Percentiles rank a stretch among this genome's conserved stretches.
phyloP scores from a whole-genome alignment of 2,329 filamentous ascomycete genomes.

The Apiospora koreana region DNA sequence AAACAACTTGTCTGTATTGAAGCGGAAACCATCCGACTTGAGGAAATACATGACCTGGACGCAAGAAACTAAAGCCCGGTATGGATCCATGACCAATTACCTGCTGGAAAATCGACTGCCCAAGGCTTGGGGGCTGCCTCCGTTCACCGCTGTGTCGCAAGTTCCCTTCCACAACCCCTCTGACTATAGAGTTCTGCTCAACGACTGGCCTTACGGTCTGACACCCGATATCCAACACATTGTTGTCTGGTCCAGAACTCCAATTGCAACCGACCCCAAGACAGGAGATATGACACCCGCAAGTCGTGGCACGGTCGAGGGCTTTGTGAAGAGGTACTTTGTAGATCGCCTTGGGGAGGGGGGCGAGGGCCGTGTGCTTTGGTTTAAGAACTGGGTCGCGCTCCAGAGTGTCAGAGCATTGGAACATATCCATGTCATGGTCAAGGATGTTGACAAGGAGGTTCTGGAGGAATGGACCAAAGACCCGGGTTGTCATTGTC shows the following conservation, averaged over 20 bases:
- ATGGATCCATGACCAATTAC: constrained; percentile 80
- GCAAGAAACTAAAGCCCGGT: constrained; percentile 65
- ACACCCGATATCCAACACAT: constrained; percentile 70
- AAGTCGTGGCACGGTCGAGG: constrained; percentile 63
- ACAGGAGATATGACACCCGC: constrained; percentile 73
- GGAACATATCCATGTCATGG: constrained; percentile 85
- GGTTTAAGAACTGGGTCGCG: constrained; percentile 94
- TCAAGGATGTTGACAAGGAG: constrained; percentile 54
- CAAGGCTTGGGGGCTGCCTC: constrained; percentile 62
- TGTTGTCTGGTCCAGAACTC: constrained; percentile 88
- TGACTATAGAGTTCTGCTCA: constrained; percentile 73
- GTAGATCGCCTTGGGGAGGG: constrained; percentile 52
- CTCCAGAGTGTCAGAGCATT: constrained; percentile 85
- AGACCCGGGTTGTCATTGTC: constrained; percentile 41
- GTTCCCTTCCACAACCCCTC: constrained; percentile 54
- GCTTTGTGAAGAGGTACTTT: constrained; percentile 73
- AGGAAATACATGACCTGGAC: constrained; percentile 80
- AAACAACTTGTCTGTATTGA: constrained; percentile 72
- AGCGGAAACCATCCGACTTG: constrained; percentile 78
- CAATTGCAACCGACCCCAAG: constrained; percentile 68
- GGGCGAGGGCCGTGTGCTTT: constrained; percentile 61
- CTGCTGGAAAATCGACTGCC: constrained; percentile 73
- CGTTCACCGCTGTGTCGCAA: constrained; percentile 52
- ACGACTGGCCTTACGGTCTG: constrained; percentile 94
- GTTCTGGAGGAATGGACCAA: constrained; percentile 56